Base-by-base conservation (phyloP, 805 yeast species). In the Teunomyces tritomae region DNA sequence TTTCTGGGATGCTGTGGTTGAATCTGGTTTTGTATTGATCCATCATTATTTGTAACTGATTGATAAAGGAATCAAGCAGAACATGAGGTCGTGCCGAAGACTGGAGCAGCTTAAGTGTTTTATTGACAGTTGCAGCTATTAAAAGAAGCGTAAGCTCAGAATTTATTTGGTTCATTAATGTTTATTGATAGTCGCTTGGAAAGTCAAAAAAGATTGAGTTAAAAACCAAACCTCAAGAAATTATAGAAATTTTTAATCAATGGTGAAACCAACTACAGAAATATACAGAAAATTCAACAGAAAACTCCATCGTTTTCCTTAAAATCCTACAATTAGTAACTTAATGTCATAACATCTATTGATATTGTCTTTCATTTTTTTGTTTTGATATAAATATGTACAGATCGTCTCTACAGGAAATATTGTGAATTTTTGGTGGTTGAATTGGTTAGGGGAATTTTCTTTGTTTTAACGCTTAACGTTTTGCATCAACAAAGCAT, bases 401-500 rank as follows among this genome's bases (percentile, higher is more conserved):
- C 34, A 32, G 34, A 36, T 36, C 43, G 26, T 11, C 29, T n/a
- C 35, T 35, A 39, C 17, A 26, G 30, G 43, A 24, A 24, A 29
- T 32, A 13, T 32, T 13, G 13, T 7, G 34, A n/a, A n/a, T 8
- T 32, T 32, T 16, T 4, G 24, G 34, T n/a, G 34, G 16, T 4
- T 8, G 17, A n/a, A 16, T n/a, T n/a, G 13, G 36, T 28, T 20
- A n/a, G n/a, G 24, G 24, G 24, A 6, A 20, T 3, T 20, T 20
- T 20, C 17, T 20, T 20, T 7, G 8, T 26, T 37, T 37, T 46
- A 46, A 40, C 52, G 48, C 40, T 37, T 37, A 16, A 84, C 73
- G 71, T 81, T 84, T 68, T 87, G 88, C 78, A 86, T 84, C 76
- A 87, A 73, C 55, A 84, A 72, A 49, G 87, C 87, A 54, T 94